phyloP scores from a whole-genome alignment of 176 grass and related monocot species.

The Oryza australiensis region DNA sequence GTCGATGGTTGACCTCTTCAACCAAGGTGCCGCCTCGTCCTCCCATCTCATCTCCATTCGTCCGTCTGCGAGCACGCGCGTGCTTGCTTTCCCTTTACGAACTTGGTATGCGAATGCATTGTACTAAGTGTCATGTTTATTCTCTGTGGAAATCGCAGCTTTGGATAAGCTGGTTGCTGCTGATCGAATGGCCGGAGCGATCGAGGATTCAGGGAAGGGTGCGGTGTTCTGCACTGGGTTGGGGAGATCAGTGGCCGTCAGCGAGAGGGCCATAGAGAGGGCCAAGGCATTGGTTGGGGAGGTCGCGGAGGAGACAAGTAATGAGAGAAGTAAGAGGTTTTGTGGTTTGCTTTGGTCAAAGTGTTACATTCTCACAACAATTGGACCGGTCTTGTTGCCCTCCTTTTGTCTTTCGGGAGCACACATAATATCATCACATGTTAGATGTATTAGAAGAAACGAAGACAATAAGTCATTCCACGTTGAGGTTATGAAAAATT shows the following conservation, averaged over 20 bases:
- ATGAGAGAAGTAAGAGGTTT: conserved; percentile 34
- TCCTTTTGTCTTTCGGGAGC: neutral
- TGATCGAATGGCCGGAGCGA: neutral
- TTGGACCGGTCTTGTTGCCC: neutral
- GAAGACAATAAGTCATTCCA: neutral
- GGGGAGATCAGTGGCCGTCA: conserved; percentile 28
- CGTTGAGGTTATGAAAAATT: neutral
- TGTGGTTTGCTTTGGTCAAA: conserved; percentile 3
- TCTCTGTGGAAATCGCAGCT: conserved; percentile 8
- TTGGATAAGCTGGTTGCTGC: conserved; percentile 9
- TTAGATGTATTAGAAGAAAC: neutral
- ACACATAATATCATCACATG: neutral
- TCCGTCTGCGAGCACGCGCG: neutral
- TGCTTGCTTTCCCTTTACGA: neutral
- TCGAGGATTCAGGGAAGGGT: neutral
- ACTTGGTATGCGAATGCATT: neutral
- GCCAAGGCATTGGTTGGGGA: conserved; percentile 37
- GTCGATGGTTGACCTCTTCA: conserved; percentile 45
- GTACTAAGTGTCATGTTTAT: neutral
- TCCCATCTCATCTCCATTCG: neutral
- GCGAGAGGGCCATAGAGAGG: conserved; percentile 21
- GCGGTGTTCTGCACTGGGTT: conserved; percentile 41
- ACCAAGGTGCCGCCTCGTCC: conserved; percentile 4
- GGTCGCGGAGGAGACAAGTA: neutral
- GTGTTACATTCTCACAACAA: neutral